Evolutionary conservation across 2,329 filamentous ascomycete species (phyloP).

Genomic region (Trichoderma koningii): DNA sequence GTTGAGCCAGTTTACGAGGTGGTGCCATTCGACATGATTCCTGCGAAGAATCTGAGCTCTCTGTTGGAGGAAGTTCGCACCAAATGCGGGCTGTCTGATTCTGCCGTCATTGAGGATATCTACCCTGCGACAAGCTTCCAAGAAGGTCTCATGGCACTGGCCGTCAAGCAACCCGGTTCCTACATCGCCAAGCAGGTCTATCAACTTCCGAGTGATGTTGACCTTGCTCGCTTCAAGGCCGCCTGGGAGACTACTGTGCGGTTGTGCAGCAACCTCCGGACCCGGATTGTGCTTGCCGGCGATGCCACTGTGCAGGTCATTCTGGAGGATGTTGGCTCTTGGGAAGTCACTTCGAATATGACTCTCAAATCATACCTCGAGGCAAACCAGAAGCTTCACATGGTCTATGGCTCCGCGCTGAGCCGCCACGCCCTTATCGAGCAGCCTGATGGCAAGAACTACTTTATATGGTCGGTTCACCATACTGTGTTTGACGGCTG

Average conservation of each 20-base stretch:
- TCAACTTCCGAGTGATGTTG: constrained; percentile 11
- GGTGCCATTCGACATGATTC: neutral
- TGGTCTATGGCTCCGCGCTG: constrained; percentile 18
- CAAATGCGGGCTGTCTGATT: neutral
- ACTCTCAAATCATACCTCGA: constrained; percentile 11
- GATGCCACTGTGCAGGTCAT: constrained; percentile 25
- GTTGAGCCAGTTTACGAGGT: neutral
- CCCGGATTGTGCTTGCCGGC: constrained; percentile 29
- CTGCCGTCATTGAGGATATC: constrained; percentile 32
- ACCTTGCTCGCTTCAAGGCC: constrained; percentile 27
- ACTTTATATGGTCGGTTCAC: constrained; percentile 20
- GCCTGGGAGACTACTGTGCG: constrained; percentile 30
- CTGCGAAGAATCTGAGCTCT: neutral
- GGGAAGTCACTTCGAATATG: constrained; percentile 9
- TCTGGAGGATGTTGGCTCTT: constrained; percentile 19
- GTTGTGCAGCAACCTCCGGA: constrained; percentile 30
- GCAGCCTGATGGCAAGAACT: neutral
- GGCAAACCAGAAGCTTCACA: neutral
- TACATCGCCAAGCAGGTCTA: constrained; percentile 30
- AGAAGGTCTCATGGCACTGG: constrained; percentile 41
- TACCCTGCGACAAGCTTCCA: constrained; percentile 45
- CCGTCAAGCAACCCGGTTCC: constrained; percentile 32
- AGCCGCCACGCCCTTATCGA: constrained; percentile 9
- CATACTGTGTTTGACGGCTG: constrained; percentile 24
- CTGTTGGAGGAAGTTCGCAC: neutral